Evolutionary conservation across 108 stramenopile genomes (phyloP), one percentile per base, ranked within the genome.

Genomic region (Skeletonema potamos): DNA sequence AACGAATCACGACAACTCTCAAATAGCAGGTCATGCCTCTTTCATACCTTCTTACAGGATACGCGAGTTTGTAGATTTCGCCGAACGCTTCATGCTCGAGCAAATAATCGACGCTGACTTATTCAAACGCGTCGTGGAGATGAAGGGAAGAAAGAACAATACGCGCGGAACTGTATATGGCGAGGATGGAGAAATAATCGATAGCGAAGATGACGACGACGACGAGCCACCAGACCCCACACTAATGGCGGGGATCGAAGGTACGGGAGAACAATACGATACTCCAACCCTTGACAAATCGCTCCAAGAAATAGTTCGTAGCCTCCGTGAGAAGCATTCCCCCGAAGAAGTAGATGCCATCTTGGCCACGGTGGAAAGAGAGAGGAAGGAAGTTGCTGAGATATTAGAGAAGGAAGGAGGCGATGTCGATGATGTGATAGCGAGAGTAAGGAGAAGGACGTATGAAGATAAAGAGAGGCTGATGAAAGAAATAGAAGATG

Each of bases 271-370:
- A 9, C 74, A 59, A 28, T 82, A 91, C 58, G 87, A 89, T 54
- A 87, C 88, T 13, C 65, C 73, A 27, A 43, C 44, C 10, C 66
- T 83, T 11, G 82, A 83, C 44, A 67, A 59, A 10, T 58, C 37
- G 0, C 86, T 79, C 73, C 85, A 85, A 60, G 78, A 82, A 22
- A 84, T 86, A 24, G 59, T 93, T 17, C 65, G 79, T 20, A 74
- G 80, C 30, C 59, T 93, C 29, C 82, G 77, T 34, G 58, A 89
- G 64, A 77, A 80, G 43, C 86, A 89, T 44, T 80, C 76, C 28
- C 62, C 81, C 1, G 87, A 93, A 68, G 88, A 93, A 70, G 87
- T 89, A 13, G 86, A 89, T 56, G 89, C 89, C 13, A 89, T 93
- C 37, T 58, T 89, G 64, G 81, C 76, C 37, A 89, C 88, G 9